A percentile compares a stretch with the other conserved stretches of the same genome.
These are phyloP conservation scores for Truncatella angustata DNA, from an alignment of 2,329 filamentous ascomycete species.

Conservation along the genomic window DNA sequence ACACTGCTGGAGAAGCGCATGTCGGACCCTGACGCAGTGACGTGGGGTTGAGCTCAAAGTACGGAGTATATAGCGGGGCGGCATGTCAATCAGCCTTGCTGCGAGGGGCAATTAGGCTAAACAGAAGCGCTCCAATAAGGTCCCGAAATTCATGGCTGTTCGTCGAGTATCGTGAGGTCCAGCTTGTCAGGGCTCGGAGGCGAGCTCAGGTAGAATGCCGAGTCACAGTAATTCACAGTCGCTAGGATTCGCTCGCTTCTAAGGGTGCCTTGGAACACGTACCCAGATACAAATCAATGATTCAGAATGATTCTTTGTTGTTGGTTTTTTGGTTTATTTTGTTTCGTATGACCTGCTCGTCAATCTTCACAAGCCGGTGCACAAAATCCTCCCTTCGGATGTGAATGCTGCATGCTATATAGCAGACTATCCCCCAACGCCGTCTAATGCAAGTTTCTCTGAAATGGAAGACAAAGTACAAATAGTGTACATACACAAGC, in stretches of 20 bases:
- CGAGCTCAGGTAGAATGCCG: not conserved
- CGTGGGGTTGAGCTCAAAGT: slow-evolving; percentile 8
- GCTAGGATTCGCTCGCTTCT: not conserved
- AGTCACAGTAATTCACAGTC: not conserved
- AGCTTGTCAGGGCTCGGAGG: not conserved
- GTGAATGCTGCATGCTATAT: too few species aligned
- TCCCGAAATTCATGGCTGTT: not conserved
- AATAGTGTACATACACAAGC: slow-evolving; percentile 19
- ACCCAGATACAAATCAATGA: too few species aligned
- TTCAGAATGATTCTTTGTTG: too few species aligned
- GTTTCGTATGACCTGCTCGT: too few species aligned
- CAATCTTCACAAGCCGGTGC: too few species aligned
- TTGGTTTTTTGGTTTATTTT: too few species aligned
- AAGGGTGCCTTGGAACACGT: too few species aligned
- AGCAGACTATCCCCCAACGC: slow-evolving; percentile 13
- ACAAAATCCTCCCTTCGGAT: slow-evolving; percentile 2
- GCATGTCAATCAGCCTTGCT: not conserved
- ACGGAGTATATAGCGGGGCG: not conserved
- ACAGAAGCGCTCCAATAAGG: slow-evolving; percentile 7
- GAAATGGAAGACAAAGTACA: slow-evolving; percentile 14
- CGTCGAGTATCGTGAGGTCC: not conserved
- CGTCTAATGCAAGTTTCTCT: slow-evolving; percentile 15
- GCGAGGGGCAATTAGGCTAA: slow-evolving; percentile 1
- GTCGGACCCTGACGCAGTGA: slow-evolving; percentile 11
- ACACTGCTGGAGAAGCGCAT: too few species aligned